phyloP scores from a whole-genome alignment of 169 alveolate genomes.

The Eimeria tenella region DNA sequence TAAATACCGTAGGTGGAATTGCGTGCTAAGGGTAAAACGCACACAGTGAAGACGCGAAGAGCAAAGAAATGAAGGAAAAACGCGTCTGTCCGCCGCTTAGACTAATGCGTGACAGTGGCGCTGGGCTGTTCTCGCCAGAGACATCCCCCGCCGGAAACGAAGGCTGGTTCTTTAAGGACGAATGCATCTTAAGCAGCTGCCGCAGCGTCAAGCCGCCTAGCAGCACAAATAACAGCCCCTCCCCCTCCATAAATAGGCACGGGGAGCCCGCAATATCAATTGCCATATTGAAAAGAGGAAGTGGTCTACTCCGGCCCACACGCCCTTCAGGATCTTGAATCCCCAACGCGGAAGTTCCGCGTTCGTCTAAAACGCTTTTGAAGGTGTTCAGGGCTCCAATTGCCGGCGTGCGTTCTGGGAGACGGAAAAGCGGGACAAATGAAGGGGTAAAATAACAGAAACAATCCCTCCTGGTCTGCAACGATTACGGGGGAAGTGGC shows the following conservation, averaged over 20 bases:
- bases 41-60: slow-evolving; percentile 53
- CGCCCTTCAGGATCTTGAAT: too few relatives aligned
- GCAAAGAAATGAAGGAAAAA: slow-evolving; percentile 64
- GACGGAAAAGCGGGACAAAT: too few relatives aligned
- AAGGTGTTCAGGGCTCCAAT: too few relatives aligned
- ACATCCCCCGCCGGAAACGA: not conserved
- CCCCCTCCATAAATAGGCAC: slow-evolving; percentile 1
- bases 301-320: too few relatives aligned
- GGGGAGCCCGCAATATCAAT: slow-evolving; percentile 17
- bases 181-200: slow-evolving; percentile 59
- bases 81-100: slow-evolving; percentile 77
- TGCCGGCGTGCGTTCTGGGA: too few relatives aligned
- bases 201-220: slow-evolving; percentile 45
- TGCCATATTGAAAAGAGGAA: not conserved
- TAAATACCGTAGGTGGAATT: not conserved
- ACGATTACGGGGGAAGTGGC: too few relatives aligned
- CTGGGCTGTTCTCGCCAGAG: slow-evolving; percentile 41
- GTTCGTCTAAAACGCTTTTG: too few relatives aligned
- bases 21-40: not conserved
- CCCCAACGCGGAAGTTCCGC: too few relatives aligned
- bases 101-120: slow-evolving; percentile 24
- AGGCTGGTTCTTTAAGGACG: slow-evolving; percentile 1
- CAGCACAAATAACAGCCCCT: slow-evolving; percentile 36
- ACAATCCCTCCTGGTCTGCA: too few relatives aligned
- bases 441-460: too few relatives aligned